These are phyloP conservation scores for Cystofilobasidium capitatum DNA, from an alignment of 768 basidiomycete species.

Conservation along the genomic window DNA sequence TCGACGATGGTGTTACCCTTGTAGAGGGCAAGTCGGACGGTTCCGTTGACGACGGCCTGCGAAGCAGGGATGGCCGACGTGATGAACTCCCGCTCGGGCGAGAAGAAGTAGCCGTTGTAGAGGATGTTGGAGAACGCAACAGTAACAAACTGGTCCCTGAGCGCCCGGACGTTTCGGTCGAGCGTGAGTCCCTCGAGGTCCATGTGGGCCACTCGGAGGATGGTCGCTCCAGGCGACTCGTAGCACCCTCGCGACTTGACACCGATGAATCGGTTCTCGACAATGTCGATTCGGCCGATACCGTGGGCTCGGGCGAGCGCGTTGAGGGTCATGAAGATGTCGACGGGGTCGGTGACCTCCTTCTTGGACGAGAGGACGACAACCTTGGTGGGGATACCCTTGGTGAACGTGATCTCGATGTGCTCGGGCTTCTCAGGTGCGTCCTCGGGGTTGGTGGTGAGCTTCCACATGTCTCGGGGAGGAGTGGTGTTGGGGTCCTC, in stretches of 20 bases:
- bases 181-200: constrained; percentile 94
- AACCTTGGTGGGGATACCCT: constrained; percentile 79
- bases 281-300: constrained; percentile 93
- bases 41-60: constrained; percentile 91
- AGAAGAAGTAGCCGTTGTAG: constrained; percentile 99
- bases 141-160: constrained; percentile 92
- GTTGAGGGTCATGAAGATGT: constrained; percentile 86
- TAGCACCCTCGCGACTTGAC: constrained; percentile 99
- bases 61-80: constrained; percentile 81
- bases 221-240: constrained; percentile 92
- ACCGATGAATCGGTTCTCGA: constrained; percentile 98
- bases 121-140: constrained; percentile 78
- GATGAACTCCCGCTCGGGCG: constrained; percentile 95
- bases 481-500: constrained; percentile 94
- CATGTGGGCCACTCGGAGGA: constrained; percentile 87
- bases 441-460: constrained; percentile 70
- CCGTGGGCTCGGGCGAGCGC: constrained; percentile 87
- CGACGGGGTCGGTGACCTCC: constrained; percentile 79
- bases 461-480: constrained; percentile 97
- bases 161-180: constrained; percentile 87
- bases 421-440: constrained; percentile 71
- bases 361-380: constrained; percentile 44
- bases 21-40: constrained; percentile 81
- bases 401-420: constrained; percentile 73
- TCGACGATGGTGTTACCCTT: constrained; percentile 93